Percentiles rank a stretch among this genome's conserved stretches.
Conservation (phyloP, 306 rosid species). For the Gillenia trifoliata region DNA sequence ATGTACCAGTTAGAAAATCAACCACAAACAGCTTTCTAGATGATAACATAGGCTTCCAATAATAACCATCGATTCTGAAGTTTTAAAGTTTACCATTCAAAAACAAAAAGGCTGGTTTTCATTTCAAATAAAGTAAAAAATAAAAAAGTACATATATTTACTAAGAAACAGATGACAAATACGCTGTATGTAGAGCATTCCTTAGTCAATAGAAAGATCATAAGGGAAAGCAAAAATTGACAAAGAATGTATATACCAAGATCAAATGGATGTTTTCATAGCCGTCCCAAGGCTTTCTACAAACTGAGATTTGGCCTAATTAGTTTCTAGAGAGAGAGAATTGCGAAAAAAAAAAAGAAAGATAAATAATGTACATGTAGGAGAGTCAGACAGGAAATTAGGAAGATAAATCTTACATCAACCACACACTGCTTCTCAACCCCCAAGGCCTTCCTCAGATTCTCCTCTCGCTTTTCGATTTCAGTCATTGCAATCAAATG, state of each 20-base stretch:
- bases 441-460: constrained; percentile 82
- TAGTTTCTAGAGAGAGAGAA: background rate
- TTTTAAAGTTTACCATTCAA: background rate
- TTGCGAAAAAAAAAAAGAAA: background rate
- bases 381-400: background rate
- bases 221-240: background rate
- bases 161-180: background rate
- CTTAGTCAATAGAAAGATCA: background rate
- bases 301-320: background rate
- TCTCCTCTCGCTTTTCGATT: constrained; percentile 79
- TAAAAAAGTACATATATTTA: too few relatives aligned
- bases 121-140: background rate
- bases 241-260: background rate
- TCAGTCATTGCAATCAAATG: constrained; percentile 71
- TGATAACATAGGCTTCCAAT: background rate
- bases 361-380: background rate
- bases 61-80: background rate
- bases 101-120: background rate
- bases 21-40: background rate
- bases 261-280: background rate
- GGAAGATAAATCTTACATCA: constrained; percentile 68
- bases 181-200: background rate
- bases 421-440: constrained; percentile 91
- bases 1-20: constrained; percentile 28
- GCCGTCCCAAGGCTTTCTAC: background rate